Conservation (phyloP, 2,329 filamentous ascomycete species). For the Verticillium isaacii region DNA sequence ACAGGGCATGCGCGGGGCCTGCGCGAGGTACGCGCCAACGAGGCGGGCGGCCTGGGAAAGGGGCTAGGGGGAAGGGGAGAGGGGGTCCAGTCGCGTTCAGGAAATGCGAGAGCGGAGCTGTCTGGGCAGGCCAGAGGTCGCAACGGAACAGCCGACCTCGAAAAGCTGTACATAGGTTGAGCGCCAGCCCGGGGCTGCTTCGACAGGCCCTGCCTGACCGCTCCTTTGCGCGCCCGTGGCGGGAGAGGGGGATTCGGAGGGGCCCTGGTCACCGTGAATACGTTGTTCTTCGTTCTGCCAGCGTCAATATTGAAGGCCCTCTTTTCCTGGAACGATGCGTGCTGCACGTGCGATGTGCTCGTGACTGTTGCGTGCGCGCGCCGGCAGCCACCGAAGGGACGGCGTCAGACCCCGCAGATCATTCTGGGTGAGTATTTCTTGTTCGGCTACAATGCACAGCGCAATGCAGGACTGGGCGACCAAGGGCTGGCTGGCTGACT, state of each 20-base stretch:
- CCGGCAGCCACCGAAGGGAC: background rate
- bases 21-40: too few relatives aligned
- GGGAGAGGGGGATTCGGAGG: constrained; percentile 18
- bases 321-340: background rate
- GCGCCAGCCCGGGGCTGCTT: background rate
- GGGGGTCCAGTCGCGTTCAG: background rate
- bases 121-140: background rate
- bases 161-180: background rate
- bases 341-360: background rate
- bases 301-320: background rate
- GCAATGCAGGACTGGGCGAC: background rate
- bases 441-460: background rate
- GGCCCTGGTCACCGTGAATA: background rate
- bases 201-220: background rate
- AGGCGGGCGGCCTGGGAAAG: background rate
- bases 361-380: background rate
- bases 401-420: background rate
- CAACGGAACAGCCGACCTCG: background rate
- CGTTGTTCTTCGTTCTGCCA: background rate
- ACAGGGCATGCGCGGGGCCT: background rate
- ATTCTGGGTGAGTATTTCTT: background rate
- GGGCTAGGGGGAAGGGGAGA: background rate
- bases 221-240: background rate
- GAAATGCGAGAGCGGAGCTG: background rate
- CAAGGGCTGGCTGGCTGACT: background rate